Base-by-base conservation (phyloP, 306 rosid species). In the Abrus pulchellus region DNA sequence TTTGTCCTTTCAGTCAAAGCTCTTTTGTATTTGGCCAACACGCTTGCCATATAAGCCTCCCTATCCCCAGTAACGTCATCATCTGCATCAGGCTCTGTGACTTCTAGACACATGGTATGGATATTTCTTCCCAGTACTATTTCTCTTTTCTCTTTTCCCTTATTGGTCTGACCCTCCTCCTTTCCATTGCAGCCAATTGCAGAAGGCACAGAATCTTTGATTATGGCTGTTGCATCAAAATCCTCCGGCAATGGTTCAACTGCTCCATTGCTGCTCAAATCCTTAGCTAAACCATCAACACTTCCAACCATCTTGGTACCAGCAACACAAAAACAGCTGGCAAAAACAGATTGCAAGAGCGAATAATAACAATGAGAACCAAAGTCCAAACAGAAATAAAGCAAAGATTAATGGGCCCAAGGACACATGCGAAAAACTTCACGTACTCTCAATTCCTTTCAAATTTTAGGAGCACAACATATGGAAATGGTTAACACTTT, bases 1-100 rank as follows among this genome's bases (percentile, higher is more conserved):
- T 88, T 92, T 59, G 98, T 94, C 87, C 91, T 86, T 79, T 94
- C 98, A 2, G 91, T n/a, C 73, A 94, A 91, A 32, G 88, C 74
- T 82, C 82, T 94, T 65, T 86, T 82, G 71, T 92, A 94, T 27
- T 90, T 92, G 77, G 97, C 90, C 81, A 94, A 75, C 41, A 94
- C 90, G 80, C 98, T 80, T 9, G 97, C 98, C 93, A 92, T 94
- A 82, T 84, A 70, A 8, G 98, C 98, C 6, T 94, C 98, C 38
- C 88, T 84, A 4, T 94, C 98, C 55, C 98, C 98, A 0, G 98
- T 94, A 70, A 83, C 34, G 28, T 92, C 98, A 69, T 94, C 98
- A 74, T 94, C 87, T 53, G 82, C 89, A 0, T 92, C 97, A 0
- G 98, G 98, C 83, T 94, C 98, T 1, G 90, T 90, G 55, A 94